Percentiles rank a stretch among this genome's conserved stretches.
These are phyloP conservation scores for Teunomyces panamensis DNA, from an alignment of 805 yeast species.

Conservation along the genomic window DNA sequence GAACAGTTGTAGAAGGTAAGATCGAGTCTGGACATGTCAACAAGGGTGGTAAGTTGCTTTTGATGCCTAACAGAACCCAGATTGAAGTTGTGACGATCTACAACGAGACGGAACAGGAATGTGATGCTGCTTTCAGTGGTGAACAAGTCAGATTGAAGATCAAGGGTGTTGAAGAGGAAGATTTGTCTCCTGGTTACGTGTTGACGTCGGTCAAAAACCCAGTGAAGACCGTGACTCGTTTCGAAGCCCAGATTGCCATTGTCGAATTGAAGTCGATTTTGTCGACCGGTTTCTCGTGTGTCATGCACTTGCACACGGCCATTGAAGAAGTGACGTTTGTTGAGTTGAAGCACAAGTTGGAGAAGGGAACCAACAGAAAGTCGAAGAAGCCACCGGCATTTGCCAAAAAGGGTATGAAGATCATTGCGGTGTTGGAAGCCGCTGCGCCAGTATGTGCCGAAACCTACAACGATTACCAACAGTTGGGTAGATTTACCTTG, in stretches of 20 bases:
- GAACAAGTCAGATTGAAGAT: constrained; percentile 94
- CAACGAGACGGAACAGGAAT: constrained; percentile 95
- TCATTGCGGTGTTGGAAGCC: constrained; percentile 86
- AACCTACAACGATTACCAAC: constrained; percentile 88
- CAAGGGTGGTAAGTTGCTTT: constrained; percentile 68
- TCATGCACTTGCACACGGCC: constrained; percentile 98
- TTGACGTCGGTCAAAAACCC: constrained; percentile 84
- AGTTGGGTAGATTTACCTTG: constrained; percentile 95
- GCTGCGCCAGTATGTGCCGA: constrained; percentile 90
- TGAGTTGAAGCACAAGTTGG: constrained; percentile 84
- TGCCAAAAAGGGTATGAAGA: constrained; percentile 98
- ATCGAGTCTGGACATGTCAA: constrained; percentile 92
- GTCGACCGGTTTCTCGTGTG: constrained; percentile 95
- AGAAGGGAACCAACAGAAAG: constrained; percentile 94
- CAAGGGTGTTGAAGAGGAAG: constrained; percentile 97
- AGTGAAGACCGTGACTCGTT: constrained; percentile 82
- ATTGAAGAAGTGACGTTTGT: constrained; percentile 89
- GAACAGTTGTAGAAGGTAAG: constrained; percentile 97
- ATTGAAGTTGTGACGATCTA: constrained; percentile 86
- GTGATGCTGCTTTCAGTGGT: constrained; percentile 86
- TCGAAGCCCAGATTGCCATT: constrained; percentile 95
- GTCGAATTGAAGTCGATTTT: constrained; percentile 93
- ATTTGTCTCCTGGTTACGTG: constrained; percentile 86
- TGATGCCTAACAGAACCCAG: constrained; percentile 88
- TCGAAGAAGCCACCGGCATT: constrained; percentile 97